A percentile compares a stretch with the other conserved stretches of the same genome.
phyloP scores from a whole-genome alignment of 2,329 filamentous ascomycete species.

The Cryphonectria nitschkei region DNA sequence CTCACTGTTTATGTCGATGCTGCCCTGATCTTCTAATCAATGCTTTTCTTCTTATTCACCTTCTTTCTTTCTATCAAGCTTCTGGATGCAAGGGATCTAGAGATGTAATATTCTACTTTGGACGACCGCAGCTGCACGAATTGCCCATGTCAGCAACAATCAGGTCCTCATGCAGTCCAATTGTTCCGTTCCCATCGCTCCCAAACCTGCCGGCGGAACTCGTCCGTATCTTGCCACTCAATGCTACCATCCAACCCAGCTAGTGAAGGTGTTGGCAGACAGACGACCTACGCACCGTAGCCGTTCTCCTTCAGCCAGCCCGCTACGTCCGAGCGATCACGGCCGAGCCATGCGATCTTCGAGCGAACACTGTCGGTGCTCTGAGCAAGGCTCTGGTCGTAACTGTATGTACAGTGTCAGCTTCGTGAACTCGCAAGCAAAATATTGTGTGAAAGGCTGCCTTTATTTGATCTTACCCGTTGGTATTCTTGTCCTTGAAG shows the following conservation, averaged over 20 bases:
- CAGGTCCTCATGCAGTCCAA: not conserved
- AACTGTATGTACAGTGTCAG: conserved; percentile 49
- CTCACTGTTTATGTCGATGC: not conserved
- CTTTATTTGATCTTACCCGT: conserved; percentile 39
- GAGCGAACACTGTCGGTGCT: conserved; percentile 82
- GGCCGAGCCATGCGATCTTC: conserved; percentile 79
- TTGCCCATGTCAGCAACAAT: not conserved
- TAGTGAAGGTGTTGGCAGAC: not conserved
- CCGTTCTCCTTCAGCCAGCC: conserved; percentile 42
- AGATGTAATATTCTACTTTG: not conserved
- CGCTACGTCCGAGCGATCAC: conserved; percentile 74
- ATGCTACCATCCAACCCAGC: not conserved
- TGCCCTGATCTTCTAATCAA: not conserved
- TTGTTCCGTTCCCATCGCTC: not conserved
- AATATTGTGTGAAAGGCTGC: not conserved
- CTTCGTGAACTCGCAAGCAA: not conserved
- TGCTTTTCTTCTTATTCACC: not conserved
- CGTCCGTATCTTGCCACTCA: not conserved
- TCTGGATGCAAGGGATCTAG: not conserved
- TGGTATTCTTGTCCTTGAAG: conserved; percentile 81
- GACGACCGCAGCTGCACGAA: not conserved
- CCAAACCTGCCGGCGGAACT: not conserved
- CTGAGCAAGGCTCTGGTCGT: conserved; percentile 87
- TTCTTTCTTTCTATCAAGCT: not conserved
- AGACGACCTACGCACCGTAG: conserved; percentile 31